phyloP scores from a whole-genome alignment of 2,329 filamentous ascomycete species.

The Rugonectria rugulosa region DNA sequence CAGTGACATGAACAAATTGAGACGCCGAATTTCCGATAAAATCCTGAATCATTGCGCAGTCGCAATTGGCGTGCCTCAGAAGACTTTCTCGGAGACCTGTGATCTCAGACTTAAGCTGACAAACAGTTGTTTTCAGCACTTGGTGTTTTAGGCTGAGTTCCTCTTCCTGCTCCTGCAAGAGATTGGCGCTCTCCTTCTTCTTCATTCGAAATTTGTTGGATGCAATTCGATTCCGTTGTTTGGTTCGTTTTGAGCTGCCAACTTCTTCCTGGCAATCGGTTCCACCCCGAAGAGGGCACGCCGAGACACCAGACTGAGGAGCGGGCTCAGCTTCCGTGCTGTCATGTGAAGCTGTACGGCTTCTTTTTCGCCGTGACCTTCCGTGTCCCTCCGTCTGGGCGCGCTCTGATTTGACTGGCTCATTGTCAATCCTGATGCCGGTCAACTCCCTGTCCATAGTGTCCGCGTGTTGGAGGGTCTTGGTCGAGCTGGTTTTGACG shows the following conservation, averaged over 20 bases:
- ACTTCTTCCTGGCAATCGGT: too few relatives aligned
- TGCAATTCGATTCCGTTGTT: constrained; percentile 35
- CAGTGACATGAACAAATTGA: constrained; percentile 25
- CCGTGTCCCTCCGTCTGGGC: too few relatives aligned
- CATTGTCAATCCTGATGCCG: too few relatives aligned
- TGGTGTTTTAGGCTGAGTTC: constrained; percentile 27
- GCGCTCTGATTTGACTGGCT: too few relatives aligned
- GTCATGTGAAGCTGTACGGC: too few relatives aligned
- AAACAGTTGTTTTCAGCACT: constrained; percentile 17
- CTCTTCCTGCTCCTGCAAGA: constrained; percentile 26
- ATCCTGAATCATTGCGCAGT: constrained; percentile 32
- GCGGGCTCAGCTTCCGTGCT: too few relatives aligned
- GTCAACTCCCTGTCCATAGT: too few relatives aligned
- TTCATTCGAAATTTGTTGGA: constrained; percentile 37
- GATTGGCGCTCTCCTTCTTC: constrained; percentile 27
- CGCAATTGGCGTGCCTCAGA: constrained; percentile 33
- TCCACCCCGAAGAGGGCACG: too few relatives aligned
- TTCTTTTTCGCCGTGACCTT: too few relatives aligned
- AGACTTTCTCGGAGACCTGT: constrained; percentile 35
- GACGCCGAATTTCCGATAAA: constrained; percentile 32
- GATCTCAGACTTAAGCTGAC: constrained; percentile 27
- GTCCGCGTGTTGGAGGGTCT: too few relatives aligned
- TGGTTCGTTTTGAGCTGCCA: constrained; percentile 4
- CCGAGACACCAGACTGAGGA: too few relatives aligned
- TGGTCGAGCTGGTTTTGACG: too few relatives aligned